A percentile compares a stretch with the other conserved stretches of the same genome.
phyloP scores from a whole-genome alignment of 2,329 filamentous ascomycete species.

The Emmonsia crescens region DNA sequence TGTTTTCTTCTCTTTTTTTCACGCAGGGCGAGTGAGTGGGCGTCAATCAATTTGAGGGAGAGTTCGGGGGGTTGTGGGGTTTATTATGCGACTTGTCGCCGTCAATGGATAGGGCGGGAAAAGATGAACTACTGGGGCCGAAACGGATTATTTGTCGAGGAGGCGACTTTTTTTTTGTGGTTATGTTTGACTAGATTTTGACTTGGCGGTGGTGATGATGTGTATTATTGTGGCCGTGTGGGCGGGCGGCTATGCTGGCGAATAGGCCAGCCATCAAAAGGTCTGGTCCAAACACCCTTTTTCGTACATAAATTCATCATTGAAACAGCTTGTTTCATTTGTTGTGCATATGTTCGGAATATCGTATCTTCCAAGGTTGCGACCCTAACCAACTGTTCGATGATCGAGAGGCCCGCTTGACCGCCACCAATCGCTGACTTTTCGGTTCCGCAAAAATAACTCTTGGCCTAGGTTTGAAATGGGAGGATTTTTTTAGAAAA shows the following conservation, averaged over 20 bases:
- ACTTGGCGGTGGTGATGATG: conserved; percentile 1
- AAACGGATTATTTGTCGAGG: background rate
- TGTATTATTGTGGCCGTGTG: background rate
- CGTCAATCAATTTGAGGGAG: background rate
- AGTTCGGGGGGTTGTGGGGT: background rate
- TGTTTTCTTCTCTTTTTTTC: background rate
- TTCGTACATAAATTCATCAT: background rate
- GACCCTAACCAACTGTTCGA: conserved; percentile 1
- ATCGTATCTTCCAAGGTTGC: conserved; percentile 12
- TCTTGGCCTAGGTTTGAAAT: background rate
- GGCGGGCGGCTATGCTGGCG: background rate
- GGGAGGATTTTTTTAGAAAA: background rate
- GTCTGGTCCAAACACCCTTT: background rate
- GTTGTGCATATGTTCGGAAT: conserved; percentile 10
- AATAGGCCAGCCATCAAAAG: background rate
- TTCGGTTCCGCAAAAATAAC: background rate
- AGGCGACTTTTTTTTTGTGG: background rate
- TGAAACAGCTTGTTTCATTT: conserved; percentile 5
- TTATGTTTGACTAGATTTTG: background rate
- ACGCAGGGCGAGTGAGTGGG: background rate
- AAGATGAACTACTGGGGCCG: background rate
- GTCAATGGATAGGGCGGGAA: background rate
- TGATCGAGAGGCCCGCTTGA: background rate
- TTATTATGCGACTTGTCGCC: background rate
- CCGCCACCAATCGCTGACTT: background rate